Evolutionary conservation across 176 grass and related monocot genomes (phyloP), one percentile per base, ranked within the genome.

Genomic region (Eragrostis curvula): DNA sequence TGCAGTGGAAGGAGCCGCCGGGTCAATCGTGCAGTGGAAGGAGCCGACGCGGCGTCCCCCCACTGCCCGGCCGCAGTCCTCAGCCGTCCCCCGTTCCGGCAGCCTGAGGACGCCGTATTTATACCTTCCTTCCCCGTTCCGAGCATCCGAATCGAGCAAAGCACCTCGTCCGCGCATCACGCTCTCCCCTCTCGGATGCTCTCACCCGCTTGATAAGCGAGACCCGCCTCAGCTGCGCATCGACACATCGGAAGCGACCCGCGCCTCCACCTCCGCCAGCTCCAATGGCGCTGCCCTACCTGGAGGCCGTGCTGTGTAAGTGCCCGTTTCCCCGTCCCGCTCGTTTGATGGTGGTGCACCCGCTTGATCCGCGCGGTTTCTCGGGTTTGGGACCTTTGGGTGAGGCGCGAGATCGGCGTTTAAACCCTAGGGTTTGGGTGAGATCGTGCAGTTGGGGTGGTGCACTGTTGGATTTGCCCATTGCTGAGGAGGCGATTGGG

Each of bases 271-370:
- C 49, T 24, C 42, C 40, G 5, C 49, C 72, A 27, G 46, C 77
- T 73, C 82, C 91, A 82, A 97, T 97, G 94, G 94, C 87, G 82
- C 87, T 97, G 25, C 90, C 93, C 66, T 96, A 93, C 85, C 82
- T 96, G 53, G 93, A 96, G 89, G 86, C 91, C 69, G 93, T 96
- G 52, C 80, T 96, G n/a, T 82, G 93, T 96, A 86, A 84, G 83
- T 79, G 60, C 71, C 70, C 76, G 41, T 51, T n/a, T n/a, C 72
- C 73, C 50, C 25, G 63, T 12, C 12, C 52, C 23, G 77, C 28
- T 57, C 70, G 11, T 80, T 70, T 36, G 8, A 39, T 50, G 14
- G 8, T n/a, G 52, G 59, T 6, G 61, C 28, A 81, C 50, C 72
- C 18, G 60, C 45, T 69, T 48, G 81, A 70, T 74, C 79, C 15